Evolutionary conservation across 371 early-diverging fungal species (phyloP), one percentile per base, ranked within the genome.

Genomic region (Rhizopus arrhizus): DNA sequence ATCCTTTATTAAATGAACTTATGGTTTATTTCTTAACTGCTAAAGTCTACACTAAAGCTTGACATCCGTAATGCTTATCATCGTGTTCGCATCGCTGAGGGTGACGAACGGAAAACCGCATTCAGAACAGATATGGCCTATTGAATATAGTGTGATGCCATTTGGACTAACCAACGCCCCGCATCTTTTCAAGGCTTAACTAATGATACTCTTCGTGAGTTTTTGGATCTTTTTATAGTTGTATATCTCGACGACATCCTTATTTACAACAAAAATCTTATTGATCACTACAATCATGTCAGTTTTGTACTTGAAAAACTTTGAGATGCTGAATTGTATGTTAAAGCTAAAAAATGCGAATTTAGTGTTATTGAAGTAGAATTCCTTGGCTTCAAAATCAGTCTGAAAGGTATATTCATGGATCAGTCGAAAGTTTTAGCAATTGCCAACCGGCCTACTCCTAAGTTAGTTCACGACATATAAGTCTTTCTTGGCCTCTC

Each of bases 131-230:
- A 8, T 66, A 57, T 61, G 77, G 80, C 0, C 72, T 69, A 5
- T 85, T 43, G 64, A 81, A 63, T 86, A 69, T 40, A 59, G 1
- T 0, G 78, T 80, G 0, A 72, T 85, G 66, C 77, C 82, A 0
- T 81, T 85, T 51, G 84, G 83, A 66, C 6, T 83, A 9, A 75
- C 69, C 10, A 77, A 81, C 53, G 69, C 80, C 84, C 83, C 0
- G 68, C 73, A 0, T 65, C 73, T 0, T 85, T 84, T 52, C 73
- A 80, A 54, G 49, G 61, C 2, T 33, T 76, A 12, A 83, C 84
- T 55, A 60, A 69, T 35, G 28, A 66, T 0, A 42, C 74, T 2
- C 64, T 89, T 0, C 53, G 62, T 0, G 70, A 72, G 5, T 56
- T 65, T 13, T 38, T 80, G 0, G 80, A 78, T 50, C 53, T 63